Evolutionary conservation across 192 early-diverging fungal genomes (phyloP).

Genomic region (Coemansia asiatica): DNA sequence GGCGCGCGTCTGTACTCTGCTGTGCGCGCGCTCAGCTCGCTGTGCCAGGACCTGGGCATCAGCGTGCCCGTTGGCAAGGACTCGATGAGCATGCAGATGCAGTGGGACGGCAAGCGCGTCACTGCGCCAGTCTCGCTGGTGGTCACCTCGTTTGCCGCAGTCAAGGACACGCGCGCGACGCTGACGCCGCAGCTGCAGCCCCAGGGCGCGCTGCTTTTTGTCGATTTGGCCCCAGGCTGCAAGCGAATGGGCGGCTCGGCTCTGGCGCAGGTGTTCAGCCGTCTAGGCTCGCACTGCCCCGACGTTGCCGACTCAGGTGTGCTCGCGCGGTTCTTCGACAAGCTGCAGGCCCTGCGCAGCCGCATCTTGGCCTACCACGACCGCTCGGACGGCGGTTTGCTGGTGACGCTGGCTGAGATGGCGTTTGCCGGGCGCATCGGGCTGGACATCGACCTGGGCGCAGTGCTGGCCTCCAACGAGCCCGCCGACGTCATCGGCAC

Average conservation of each 20-base stretch:
- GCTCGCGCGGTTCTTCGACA: constrained; percentile 79
- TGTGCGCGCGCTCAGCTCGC: constrained; percentile 88
- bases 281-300: constrained; percentile 76
- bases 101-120: constrained; percentile 59
- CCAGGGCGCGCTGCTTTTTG: constrained; percentile 66
- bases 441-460: constrained; percentile 64
- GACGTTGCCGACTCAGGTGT: constrained; percentile 76
- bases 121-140: constrained; percentile 90
- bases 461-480: constrained; percentile 25
- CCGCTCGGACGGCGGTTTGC: constrained; percentile 96
- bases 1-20: constrained; percentile 90
- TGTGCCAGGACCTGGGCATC: constrained; percentile 91
- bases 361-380: constrained; percentile 95
- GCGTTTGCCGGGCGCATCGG: constrained; percentile 93
- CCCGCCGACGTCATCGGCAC: constrained; percentile 56
- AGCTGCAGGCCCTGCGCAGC: constrained; percentile 58
- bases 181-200: constrained; percentile 83
- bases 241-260: constrained; percentile 91
- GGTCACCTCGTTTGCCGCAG: constrained; percentile 91
- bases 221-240: constrained; percentile 83
- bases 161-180: constrained; percentile 80
- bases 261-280: constrained; percentile 88
- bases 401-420: constrained; percentile 94
- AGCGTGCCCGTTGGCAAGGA: constrained; percentile 99
- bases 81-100: constrained; percentile 99